phyloP scores from a whole-genome alignment of 805 yeast species.

The Yamadazyma sp. region DNA sequence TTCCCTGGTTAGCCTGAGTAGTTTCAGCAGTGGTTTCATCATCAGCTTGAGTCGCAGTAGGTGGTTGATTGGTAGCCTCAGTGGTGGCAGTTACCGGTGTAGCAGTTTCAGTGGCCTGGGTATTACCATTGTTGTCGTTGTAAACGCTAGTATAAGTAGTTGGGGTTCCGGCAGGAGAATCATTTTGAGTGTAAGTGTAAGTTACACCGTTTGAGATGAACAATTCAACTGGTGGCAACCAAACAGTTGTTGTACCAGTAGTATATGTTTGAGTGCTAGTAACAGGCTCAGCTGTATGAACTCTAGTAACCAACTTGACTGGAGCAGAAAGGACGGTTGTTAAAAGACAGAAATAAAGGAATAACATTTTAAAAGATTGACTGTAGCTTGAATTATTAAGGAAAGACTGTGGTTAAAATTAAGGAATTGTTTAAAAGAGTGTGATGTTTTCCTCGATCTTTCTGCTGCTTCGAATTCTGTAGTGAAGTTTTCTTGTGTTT shows the following conservation, averaged over 20 bases:
- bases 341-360: slow-evolving; percentile 18
- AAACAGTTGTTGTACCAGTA: slow-evolving; percentile 50
- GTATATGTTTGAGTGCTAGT: slow-evolving; percentile 42
- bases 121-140: slow-evolving; percentile 31
- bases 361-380: slow-evolving; percentile 9
- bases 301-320: slow-evolving; percentile 47
- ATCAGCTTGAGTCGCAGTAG: no score
- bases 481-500: background rate
- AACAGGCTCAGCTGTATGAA: slow-evolving; percentile 56
- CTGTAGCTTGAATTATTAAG: slow-evolving; percentile 2
- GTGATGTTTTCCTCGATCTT: background rate
- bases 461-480: background rate
- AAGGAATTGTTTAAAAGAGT: background rate
- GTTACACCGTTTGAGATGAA: slow-evolving; percentile 53
- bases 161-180: slow-evolving; percentile 34
- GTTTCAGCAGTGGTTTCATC: slow-evolving; percentile 12
- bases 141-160: slow-evolving; percentile 27
- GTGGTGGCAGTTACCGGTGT: slow-evolving; percentile 11
- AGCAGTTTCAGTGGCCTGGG: slow-evolving; percentile 20
- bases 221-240: slow-evolving; percentile 53
- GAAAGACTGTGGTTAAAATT: slow-evolving; percentile 6
- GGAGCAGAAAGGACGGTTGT: slow-evolving; percentile 33
- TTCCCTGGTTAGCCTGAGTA: slow-evolving; percentile 25
- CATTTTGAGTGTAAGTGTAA: slow-evolving; percentile 46
- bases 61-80: slow-evolving; percentile 11